Percentiles rank a stretch among this genome's conserved stretches.
Conservation (phyloP, 192 early-diverging fungal species). For the Podila horticola region DNA sequence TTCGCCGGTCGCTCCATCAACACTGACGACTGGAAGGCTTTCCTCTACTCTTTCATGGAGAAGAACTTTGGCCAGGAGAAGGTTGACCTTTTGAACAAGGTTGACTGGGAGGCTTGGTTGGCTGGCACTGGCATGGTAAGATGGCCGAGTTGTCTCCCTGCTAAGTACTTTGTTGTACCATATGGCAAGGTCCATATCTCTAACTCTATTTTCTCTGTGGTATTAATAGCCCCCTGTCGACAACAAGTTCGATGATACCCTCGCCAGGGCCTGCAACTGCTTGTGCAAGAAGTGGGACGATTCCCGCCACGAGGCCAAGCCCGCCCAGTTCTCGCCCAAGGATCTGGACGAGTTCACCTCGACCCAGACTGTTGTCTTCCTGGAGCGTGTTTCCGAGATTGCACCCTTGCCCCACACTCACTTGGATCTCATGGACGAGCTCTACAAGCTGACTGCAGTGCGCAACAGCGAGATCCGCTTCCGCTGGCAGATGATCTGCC, state of each 20-base stretch:
- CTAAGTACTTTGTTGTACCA: not conserved
- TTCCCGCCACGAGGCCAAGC: conserved; percentile 59
- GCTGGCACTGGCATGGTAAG: conserved; percentile 85
- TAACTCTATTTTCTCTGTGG: not conserved
- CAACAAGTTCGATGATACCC: conserved; percentile 86
- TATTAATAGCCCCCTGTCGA: conserved; percentile 74
- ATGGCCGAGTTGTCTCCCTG: not conserved
- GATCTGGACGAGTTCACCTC: conserved; percentile 80
- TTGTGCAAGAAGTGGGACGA: conserved; percentile 83
- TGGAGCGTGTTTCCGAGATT: conserved; percentile 77
- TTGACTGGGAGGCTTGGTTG: conserved; percentile 96
- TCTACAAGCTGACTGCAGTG: conserved; percentile 75
- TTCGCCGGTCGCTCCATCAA: conserved; percentile 92
- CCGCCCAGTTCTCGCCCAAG: conserved; percentile 64
- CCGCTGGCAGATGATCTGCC: conserved; percentile 88
- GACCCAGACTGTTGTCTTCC: conserved; percentile 80
- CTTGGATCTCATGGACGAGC: conserved; percentile 74
- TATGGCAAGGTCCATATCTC: not conserved
- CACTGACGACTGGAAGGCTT: conserved; percentile 88
- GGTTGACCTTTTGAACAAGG: conserved; percentile 74
- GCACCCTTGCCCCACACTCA: conserved; percentile 67
- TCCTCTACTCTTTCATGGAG: conserved; percentile 83
- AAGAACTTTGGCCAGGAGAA: conserved; percentile 70
- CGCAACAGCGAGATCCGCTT: conserved; percentile 89
- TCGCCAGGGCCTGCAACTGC: conserved; percentile 82